A percentile compares a stretch with the other conserved stretches of the same genome.
Conservation (phyloP, 1,284 basidiomycete species). For the Pisolithus thermaeus region DNA sequence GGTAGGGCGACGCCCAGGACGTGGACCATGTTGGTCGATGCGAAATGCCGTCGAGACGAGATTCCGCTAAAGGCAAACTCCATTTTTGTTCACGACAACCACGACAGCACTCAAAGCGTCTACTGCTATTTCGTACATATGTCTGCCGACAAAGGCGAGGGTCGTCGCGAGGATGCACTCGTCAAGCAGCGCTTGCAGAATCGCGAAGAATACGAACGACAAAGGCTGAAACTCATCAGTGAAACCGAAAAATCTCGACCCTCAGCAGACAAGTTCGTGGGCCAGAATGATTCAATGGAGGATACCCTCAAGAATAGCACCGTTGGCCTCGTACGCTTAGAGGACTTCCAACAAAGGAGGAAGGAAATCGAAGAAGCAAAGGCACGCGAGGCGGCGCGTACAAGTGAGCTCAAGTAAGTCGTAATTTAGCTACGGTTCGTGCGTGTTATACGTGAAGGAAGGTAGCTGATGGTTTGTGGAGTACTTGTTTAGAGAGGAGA, state of each 20-base stretch:
- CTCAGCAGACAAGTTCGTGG: conserved; percentile 84
- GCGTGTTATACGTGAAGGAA: conserved; percentile 9
- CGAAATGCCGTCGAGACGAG: too few species aligned
- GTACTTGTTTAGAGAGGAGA: conserved; percentile 79
- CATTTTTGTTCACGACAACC: background rate
- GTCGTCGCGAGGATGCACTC: conserved; percentile 72
- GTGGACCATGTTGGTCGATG: conserved; percentile 54
- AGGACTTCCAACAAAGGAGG: conserved; percentile 88
- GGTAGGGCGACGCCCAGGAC: conserved; percentile 71
- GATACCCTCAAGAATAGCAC: conserved; percentile 91
- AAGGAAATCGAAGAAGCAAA: conserved; percentile 92
- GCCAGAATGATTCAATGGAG: conserved; percentile 93
- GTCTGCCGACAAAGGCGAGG: conserved; percentile 65
- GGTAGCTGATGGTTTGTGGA: conserved; percentile 69
- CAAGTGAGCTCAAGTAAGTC: conserved; percentile 78
- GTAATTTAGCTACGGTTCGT: background rate
- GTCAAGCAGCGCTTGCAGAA: conserved; percentile 76
- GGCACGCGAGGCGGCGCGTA: conserved; percentile 80
- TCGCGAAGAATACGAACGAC: conserved; percentile 85
- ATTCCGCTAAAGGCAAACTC: background rate
- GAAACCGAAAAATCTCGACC: conserved; percentile 83
- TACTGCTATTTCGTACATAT: conserved; percentile 31
- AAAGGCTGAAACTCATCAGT: conserved; percentile 77
- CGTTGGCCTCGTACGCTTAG: conserved; percentile 87
- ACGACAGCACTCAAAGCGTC: conserved; percentile 15